Conservation (phyloP, 768 basidiomycete species). For the Tricholoma furcatifolium region DNA sequence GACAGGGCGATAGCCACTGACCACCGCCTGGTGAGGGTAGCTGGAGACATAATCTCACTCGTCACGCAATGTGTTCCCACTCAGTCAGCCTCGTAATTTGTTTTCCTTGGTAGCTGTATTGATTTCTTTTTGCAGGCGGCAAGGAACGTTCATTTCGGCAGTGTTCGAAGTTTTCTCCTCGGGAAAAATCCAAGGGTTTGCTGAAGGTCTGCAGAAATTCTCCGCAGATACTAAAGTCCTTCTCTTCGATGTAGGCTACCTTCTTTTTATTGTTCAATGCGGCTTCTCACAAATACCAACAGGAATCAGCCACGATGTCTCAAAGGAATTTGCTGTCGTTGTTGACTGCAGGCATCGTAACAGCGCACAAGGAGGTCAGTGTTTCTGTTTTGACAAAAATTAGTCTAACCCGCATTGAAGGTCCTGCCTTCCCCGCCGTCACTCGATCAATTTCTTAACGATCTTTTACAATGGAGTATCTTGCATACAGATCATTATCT, state of each 20-base stretch:
- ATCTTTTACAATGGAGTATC: conserved; percentile 62
- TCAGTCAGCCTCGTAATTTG: conserved; percentile 52
- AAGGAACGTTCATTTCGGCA: conserved; percentile 51
- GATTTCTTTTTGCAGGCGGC: conserved; percentile 47
- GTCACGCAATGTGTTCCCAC: conserved; percentile 61
- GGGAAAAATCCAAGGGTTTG: conserved; percentile 51
- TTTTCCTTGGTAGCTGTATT: neutral
- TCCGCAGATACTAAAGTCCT: conserved; percentile 35
- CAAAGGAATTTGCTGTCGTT: conserved; percentile 69
- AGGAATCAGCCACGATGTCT: conserved; percentile 41
- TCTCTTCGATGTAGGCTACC: conserved; percentile 49
- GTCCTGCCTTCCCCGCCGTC: conserved; percentile 49
- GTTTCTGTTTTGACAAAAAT: neutral
- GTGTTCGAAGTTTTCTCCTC: conserved; percentile 56
- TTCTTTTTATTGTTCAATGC: conserved; percentile 3
- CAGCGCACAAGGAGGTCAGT: conserved; percentile 65
- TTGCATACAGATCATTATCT: conserved; percentile 40
- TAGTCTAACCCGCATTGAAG: conserved; percentile 31
- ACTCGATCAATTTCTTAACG: conserved; percentile 49
- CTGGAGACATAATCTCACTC: conserved; percentile 64
- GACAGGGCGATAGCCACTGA: conserved; percentile 35
- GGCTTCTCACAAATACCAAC: conserved; percentile 3
- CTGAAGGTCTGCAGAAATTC: conserved; percentile 55
- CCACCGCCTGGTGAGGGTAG: conserved; percentile 54
- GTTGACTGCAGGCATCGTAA: conserved; percentile 63